Percentiles rank a stretch among this genome's conserved stretches.
Evolutionary conservation across 2,329 filamentous ascomycete genomes (phyloP).

Genomic region (Cadophora luteo-olivacea): DNA sequence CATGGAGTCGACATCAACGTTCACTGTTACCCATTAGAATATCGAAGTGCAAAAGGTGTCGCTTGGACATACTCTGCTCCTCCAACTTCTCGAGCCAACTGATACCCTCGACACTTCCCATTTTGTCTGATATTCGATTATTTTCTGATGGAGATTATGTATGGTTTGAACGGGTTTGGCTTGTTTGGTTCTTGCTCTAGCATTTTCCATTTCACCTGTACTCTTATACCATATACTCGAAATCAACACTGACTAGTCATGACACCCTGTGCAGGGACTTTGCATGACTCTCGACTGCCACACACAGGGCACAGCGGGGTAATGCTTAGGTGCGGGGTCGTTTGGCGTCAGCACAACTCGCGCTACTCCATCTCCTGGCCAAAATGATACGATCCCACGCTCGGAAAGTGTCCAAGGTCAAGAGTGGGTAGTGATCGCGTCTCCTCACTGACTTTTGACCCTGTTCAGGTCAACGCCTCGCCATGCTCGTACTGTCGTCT

Average conservation of each 20-base stretch:
- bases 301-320: slow-evolving; percentile 23
- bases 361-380: neutral
- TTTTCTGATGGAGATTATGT: neutral
- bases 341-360: neutral
- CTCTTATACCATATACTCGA: slow-evolving; percentile 15
- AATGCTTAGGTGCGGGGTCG: slow-evolving; percentile 7
- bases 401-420: neutral
- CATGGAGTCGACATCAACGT: slow-evolving; percentile 60
- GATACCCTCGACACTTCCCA: slow-evolving; percentile 20
- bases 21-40: slow-evolving; percentile 46
- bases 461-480: slow-evolving; percentile 1
- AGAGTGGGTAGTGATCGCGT: neutral
- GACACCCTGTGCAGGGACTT: neutral
- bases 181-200: neutral
- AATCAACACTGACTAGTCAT: neutral
- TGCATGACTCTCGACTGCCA: slow-evolving; percentile 13
- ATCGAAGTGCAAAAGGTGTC: neutral
- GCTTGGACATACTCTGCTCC: slow-evolving; percentile 21
- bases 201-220: neutral
- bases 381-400: neutral
- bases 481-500: neutral
- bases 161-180: no score
- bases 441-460: neutral
- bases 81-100: slow-evolving; percentile 24
- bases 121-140: slow-evolving; percentile 8